Evolutionary conservation across 2,329 filamentous ascomycete genomes (phyloP), one percentile per base, ranked within the genome.

Genomic region (Talaromyces sp.): DNA sequence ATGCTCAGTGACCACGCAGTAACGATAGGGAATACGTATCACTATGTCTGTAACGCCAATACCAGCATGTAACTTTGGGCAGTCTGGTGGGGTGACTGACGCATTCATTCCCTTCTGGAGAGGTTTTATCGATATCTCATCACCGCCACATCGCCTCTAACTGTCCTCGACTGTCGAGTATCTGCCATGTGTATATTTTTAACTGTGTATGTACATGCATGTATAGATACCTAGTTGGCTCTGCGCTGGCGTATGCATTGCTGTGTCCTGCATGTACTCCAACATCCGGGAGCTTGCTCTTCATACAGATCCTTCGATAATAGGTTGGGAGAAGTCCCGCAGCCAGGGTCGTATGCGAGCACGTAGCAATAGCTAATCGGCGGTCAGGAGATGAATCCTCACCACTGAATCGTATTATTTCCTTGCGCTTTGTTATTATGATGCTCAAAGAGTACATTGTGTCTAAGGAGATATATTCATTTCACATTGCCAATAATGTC

Each of bases 291-390:
- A 33, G 45, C 25, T 46, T 22, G 22, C 28, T 19, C 25, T 46
- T 46, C 22, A 19, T 31, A 5, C 25, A 10, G 48, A 36, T 28
- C 48, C 48, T 25, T 22, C 48, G 13, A 17, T 37, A 28, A 48
- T 56, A 55, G 53, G 53, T 37, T 55, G 40, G 53, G 19, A 28
- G 13, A 7, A 55, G 53, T 56, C 53, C 40, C 53, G 53, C 53
- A 62, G 58, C 60, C 56, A 59, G 55, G 50, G 53, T 53, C 17
- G 48, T 39, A 37, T 25, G 48, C 22, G 19, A 52, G 37, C 39
- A 52, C 48, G 48, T 52, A 52, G 48, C 52, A 21, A 22, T 56
- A 53, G 22, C 66, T 68, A 70, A 69, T 69, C 61, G 67, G 31
- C 53, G 53, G 53, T 56, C 53, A 48, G 46, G 53, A 36, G 10